A percentile compares a stretch with the other conserved stretches of the same genome.
phyloP scores from a whole-genome alignment of 2,329 filamentous ascomycete genomes.

The Claviceps pazoutovae region DNA sequence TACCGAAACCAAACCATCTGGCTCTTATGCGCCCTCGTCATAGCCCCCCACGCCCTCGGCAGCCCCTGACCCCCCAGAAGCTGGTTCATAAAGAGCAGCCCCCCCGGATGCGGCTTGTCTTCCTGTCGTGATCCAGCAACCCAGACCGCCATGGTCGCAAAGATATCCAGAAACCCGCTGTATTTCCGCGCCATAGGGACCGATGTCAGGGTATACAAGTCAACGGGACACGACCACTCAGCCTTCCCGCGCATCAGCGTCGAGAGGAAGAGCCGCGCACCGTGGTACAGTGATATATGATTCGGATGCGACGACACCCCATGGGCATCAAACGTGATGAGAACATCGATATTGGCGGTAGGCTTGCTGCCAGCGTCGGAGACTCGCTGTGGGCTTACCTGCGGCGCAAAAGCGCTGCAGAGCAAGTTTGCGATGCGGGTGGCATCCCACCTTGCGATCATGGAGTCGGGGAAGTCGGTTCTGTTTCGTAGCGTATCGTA shows the following conservation, averaged over 20 bases:
- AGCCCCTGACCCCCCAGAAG: conserved; percentile 44
- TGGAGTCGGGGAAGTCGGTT: conserved; percentile 71
- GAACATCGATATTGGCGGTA: conserved; percentile 53
- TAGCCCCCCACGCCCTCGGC: conserved; percentile 59
- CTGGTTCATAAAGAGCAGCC: conserved; percentile 58
- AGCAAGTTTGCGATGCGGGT: conserved; percentile 57
- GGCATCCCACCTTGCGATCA: conserved; percentile 65
- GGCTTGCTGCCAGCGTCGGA: conserved; percentile 21
- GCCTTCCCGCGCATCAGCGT: conserved; percentile 48
- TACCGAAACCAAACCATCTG: conserved; percentile 99
- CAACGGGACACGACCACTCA: conserved; percentile 59
- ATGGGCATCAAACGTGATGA: conserved; percentile 77
- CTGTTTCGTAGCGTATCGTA: background rate
- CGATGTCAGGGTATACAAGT: conserved; percentile 71
- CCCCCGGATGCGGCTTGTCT: conserved; percentile 30
- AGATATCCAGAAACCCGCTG: conserved; percentile 57
- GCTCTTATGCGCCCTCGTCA: conserved; percentile 80
- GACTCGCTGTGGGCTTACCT: conserved; percentile 27
- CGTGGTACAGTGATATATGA: conserved; percentile 78
- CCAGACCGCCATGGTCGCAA: conserved; percentile 52
- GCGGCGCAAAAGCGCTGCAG: conserved; percentile 58
- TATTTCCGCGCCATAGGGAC: conserved; percentile 72
- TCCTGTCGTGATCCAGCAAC: conserved; percentile 27
- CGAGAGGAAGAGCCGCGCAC: conserved; percentile 59
- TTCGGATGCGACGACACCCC: conserved; percentile 87